Base-by-base conservation (phyloP, 2,329 filamentous ascomycete genomes). In the Pestalotiopsis sp. region DNA sequence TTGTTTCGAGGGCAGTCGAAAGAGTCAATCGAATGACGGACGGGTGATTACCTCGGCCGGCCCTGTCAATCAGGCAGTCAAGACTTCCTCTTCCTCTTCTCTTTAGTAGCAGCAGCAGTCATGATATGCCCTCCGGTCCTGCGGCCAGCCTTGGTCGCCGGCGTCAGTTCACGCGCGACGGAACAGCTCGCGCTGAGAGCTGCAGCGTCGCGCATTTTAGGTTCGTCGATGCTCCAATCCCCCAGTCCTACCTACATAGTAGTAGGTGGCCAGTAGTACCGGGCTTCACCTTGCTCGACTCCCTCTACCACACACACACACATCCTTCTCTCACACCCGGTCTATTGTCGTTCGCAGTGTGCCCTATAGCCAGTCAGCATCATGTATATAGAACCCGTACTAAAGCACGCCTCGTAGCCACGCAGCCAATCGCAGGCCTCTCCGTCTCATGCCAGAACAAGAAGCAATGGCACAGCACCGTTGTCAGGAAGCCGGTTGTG, bases 121-220 rank as follows among this genome's bases (percentile, higher is more conserved):
- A 77, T 76, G 73, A 75, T 75, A 67, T 73, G 72, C 40, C 70
- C 68, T 69, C 70, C 73, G 52, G 70, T 73, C 68, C 68, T 75
- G 65, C 74, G 75, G 65, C 73, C 75, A 22, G 72, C 72, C 68
- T 70, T 75, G 72, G 74, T 72, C 72, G 75, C 73, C 67, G 69
- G 76, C 70, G 72, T 70, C 67, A 69, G 73, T 35, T 70, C 73
- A 66, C 64, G 75, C 69, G 72, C 71, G 63, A 72, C 73, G 55
- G 73, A 75, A 44, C 69, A 68, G 68, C 69, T 76, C 63, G 61
- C 71, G 40, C 71, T 35, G 30, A 35, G 70, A 57, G 69, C 70
- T 67, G 73, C 70, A 44, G 68, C 69, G 60, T 73, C 73, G 61
- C 74, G 72, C 69, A 67, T 76, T 67, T 70, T 75, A 76, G 76